A percentile compares a stretch with the other conserved stretches of the same genome.
These are phyloP conservation scores for Begonia peltatifolia DNA, from an alignment of 306 rosid genomes.

Conservation along the genomic window DNA sequence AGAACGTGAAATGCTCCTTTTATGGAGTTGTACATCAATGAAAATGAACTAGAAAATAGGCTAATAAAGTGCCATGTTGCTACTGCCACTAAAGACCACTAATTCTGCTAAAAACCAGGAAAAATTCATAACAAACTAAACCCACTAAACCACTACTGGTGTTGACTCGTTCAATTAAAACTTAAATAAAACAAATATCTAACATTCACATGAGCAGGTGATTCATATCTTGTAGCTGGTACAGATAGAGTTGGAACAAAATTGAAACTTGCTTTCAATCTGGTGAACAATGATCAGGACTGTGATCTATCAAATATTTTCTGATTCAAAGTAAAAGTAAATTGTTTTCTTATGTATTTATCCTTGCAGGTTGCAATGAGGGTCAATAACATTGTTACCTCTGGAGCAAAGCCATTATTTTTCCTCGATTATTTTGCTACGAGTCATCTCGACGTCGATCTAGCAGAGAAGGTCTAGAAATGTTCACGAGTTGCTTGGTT, in stretches of 20 bases:
- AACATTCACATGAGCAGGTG: constrained; percentile 29
- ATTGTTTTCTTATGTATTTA: constrained; percentile 4
- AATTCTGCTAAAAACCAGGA: too few relatives aligned
- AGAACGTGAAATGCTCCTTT: too few relatives aligned
- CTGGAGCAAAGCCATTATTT: constrained; percentile 89
- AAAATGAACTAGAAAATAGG: too few relatives aligned
- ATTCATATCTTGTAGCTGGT: constrained; percentile 81
- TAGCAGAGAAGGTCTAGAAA: constrained; percentile 63
- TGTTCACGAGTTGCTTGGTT: not conserved
- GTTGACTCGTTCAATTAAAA: too few relatives aligned
- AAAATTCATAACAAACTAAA: too few relatives aligned
- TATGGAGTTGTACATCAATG: too few relatives aligned
- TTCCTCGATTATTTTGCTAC: constrained; percentile 94
- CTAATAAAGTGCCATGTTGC: too few relatives aligned
- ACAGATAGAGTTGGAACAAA: constrained; percentile 96
- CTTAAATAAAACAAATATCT: too few relatives aligned
- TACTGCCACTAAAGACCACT: too few relatives aligned
- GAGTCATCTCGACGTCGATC: constrained; percentile 84
- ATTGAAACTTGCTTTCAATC: constrained; percentile 73
- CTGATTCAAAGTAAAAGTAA: too few relatives aligned
- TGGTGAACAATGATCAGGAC: constrained; percentile 29
- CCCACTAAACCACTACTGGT: too few relatives aligned
- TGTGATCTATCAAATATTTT: too few relatives aligned
- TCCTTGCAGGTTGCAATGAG: constrained; percentile 84
- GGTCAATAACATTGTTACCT: constrained; percentile 75